Evolutionary conservation across 1,284 basidiomycete species (phyloP), one percentile per base, ranked within the genome.

Genomic region (Lignosus rhinocerotis): DNA sequence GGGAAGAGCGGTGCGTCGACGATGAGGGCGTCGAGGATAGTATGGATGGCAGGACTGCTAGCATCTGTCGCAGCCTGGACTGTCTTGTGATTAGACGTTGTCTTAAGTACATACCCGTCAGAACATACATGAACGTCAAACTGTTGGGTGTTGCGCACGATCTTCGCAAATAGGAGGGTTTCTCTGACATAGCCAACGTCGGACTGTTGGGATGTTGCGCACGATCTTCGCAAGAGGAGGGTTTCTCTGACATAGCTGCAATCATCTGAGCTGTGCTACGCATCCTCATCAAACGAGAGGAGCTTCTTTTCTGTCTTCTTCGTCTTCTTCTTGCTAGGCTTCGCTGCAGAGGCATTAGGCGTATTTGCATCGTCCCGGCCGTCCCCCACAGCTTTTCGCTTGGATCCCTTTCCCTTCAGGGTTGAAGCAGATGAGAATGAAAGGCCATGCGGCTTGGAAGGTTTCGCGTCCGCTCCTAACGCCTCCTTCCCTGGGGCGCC

Each of bases 281-380:
- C 63, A 8, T 63, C 82, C 60, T 84, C 84, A 33, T 77, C 83
- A 60, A 88, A 88, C 0, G 86, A 87, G 16, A 88, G 71, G 31
- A 85, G 64, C 31, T 77, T 76, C 69, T 84, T 86, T 62, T 75
- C 78, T 56, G 72, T 71, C 58, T 78, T 80, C 67, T 80, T 81
- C 0, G 73, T 60, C 63, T 79, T 82, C 75, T 83, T 80, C 66
- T 76, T 82, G 49, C 69, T 64, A 2, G 52, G 61, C 61, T 75
- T 77, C 12, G 57, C 65, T 51, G 57, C 58, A 48, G 65, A 66
- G 45, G 54, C 57, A 17, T 10, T 10, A 17, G 59, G 59, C 36
- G 64, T 63, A 42, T 61, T 51, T 10, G 67, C 64, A 14, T 70
- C 70, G 47, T 72, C 69, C 31, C 72, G 68, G 12, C 59, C 69